Evolutionary conservation across 768 basidiomycete genomes (phyloP).

Genomic region (Phallus indusiatus): DNA sequence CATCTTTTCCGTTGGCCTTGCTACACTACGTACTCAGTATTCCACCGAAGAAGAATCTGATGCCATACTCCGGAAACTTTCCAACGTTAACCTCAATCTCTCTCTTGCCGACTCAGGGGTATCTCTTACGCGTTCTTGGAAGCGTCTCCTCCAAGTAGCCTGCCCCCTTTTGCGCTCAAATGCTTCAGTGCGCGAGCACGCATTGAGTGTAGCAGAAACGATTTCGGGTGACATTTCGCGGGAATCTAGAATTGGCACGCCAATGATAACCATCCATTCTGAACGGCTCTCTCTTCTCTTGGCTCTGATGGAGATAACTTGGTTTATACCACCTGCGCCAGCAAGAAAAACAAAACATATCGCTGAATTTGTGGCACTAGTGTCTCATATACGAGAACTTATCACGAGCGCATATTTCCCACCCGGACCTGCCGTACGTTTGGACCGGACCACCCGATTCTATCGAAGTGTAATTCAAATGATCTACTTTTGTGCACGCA

Average conservation of each 20-base stretch:
- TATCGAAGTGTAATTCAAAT: conserved; percentile 76
- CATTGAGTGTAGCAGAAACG: conserved; percentile 49
- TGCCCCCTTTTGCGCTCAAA: conserved; percentile 58
- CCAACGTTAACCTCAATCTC: conserved; percentile 79
- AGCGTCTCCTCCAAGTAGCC: conserved; percentile 53
- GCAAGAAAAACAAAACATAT: conserved; percentile 48
- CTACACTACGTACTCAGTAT: conserved; percentile 52
- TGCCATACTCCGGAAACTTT: conserved; percentile 46
- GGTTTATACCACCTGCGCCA: conserved; percentile 40
- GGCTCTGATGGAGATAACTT: conserved; percentile 67
- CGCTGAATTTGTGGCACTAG: conserved; percentile 50
- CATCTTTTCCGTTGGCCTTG: conserved; percentile 52
- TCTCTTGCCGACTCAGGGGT: conserved; percentile 76
- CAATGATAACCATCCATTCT: conserved; percentile 76
- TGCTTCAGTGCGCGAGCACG: conserved; percentile 39
- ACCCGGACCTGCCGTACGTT: conserved; percentile 63
- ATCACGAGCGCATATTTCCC: conserved; percentile 67
- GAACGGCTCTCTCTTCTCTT: conserved; percentile 66
- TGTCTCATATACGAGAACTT: conserved; percentile 52
- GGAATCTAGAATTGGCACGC: conserved; percentile 69
- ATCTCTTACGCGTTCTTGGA: conserved; percentile 70
- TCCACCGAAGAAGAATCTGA: conserved; percentile 36
- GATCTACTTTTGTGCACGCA: conserved; percentile 65
- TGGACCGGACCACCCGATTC: conserved; percentile 54
- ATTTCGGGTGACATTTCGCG: conserved; percentile 57